These are phyloP conservation scores for Lentinula edodes DNA, from an alignment of 768 basidiomycete genomes.

Conservation along the genomic window DNA sequence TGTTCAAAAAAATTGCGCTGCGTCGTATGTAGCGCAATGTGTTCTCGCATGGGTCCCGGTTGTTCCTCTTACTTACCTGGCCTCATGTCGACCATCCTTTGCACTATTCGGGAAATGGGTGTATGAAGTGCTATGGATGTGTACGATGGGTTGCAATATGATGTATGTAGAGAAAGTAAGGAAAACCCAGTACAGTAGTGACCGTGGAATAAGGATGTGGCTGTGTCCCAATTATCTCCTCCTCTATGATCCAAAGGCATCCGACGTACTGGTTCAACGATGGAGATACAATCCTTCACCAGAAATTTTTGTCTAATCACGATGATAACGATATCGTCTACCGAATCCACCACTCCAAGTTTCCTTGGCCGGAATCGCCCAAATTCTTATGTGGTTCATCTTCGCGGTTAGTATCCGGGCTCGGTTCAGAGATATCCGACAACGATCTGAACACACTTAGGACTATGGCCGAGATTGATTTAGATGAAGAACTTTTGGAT, in stretches of 20 bases:
- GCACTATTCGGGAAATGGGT: no score
- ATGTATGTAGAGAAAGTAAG: no score
- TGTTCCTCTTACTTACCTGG: no score
- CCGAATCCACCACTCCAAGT: conserved; percentile 51
- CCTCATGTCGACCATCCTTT: no score
- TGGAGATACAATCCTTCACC: conserved; percentile 48
- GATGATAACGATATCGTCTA: conserved; percentile 37
- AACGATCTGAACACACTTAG: neutral
- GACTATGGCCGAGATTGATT: neutral
- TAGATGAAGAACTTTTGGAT: neutral
- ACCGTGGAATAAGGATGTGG: neutral
- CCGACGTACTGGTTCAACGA: conserved; percentile 63
- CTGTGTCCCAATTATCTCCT: neutral
- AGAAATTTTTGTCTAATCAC: neutral
- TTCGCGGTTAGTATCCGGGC: neutral
- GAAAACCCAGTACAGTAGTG: no score
- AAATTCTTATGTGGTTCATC: neutral
- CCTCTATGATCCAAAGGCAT: conserved; percentile 23
- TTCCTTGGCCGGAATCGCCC: conserved; percentile 29
- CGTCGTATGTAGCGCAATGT: no score
- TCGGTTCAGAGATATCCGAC: neutral
- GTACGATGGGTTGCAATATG: no score
- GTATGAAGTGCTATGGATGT: no score
- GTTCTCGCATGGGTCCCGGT: no score
- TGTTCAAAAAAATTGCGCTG: no score